These are phyloP conservation scores for Oidiodendron maius DNA, from an alignment of 495 filamentous ascomycete genomes.

Conservation along the genomic window DNA sequence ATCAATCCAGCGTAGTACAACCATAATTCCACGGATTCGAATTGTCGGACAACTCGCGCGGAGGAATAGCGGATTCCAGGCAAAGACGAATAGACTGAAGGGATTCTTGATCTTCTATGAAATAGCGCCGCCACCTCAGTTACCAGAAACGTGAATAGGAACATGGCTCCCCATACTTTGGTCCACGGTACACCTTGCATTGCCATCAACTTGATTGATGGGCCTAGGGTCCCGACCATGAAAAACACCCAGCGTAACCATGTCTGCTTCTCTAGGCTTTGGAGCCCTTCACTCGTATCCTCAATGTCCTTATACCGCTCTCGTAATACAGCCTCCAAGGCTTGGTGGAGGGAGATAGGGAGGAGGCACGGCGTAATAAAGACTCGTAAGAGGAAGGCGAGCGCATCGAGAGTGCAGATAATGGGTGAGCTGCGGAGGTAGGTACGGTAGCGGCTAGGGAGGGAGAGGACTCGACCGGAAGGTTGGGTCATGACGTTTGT, in stretches of 20 bases:
- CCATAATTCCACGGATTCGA: neutral
- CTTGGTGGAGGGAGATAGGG: neutral
- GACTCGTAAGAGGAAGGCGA: neutral
- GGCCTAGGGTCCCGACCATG: neutral
- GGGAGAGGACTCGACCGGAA: neutral
- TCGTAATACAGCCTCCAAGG: neutral
- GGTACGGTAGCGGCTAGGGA: neutral
- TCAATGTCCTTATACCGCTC: neutral
- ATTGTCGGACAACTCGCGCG: neutral
- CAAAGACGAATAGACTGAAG: neutral
- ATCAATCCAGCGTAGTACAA: neutral
- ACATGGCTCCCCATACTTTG: neutral
- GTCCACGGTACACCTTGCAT: conserved; percentile 4
- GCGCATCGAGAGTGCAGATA: neutral
- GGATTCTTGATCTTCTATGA: neutral
- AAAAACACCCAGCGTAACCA: conserved; percentile 4
- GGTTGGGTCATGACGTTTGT: conserved; percentile 1
- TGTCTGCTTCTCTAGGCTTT: neutral
- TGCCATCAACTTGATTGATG: neutral
- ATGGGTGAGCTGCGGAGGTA: neutral
- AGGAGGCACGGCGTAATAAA: neutral
- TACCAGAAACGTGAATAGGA: neutral
- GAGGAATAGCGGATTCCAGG: neutral
- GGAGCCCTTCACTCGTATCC: neutral
- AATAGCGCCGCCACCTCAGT: neutral